Conservation (phyloP, 2,329 filamentous ascomycete genomes). For the Sphaceloma murrayae region DNA sequence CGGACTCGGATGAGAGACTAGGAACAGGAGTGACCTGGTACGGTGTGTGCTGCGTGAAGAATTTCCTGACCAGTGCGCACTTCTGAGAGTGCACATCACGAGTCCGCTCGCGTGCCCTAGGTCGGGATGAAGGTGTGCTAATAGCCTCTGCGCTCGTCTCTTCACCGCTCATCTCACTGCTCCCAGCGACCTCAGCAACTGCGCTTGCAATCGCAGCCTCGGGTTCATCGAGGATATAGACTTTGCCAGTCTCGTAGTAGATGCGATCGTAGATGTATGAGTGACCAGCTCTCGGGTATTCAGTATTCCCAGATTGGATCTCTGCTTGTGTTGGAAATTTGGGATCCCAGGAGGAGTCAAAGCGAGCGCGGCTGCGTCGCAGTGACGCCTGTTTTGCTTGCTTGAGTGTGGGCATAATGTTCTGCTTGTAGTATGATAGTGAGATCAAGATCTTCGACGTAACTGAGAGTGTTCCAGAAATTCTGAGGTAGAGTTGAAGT, state of each 20-base stretch:
- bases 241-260: constrained; percentile 4
- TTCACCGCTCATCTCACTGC: too few species aligned
- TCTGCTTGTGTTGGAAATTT: neutral
- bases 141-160: too few species aligned
- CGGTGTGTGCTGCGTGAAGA: constrained; percentile 1
- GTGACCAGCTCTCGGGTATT: neutral
- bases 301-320: neutral
- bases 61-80: neutral
- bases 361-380: neutral
- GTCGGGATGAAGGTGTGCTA: too few species aligned
- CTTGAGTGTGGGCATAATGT: too few species aligned
- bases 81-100: neutral
- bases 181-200: neutral
- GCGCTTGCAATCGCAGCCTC: neutral
- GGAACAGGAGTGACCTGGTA: constrained; percentile 7
- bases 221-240: constrained; percentile 12
- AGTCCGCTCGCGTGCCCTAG: neutral
- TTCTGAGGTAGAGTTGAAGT: neutral
- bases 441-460: neutral
- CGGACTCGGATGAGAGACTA: neutral
- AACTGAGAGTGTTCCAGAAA: neutral
- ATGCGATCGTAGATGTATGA: constrained; percentile 11
- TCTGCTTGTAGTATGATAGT: too few species aligned
- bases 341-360: neutral
- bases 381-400: neutral